These are phyloP conservation scores for Trifolium subterraneum DNA, from an alignment of 306 rosid genomes.

Conservation along the genomic window DNA sequence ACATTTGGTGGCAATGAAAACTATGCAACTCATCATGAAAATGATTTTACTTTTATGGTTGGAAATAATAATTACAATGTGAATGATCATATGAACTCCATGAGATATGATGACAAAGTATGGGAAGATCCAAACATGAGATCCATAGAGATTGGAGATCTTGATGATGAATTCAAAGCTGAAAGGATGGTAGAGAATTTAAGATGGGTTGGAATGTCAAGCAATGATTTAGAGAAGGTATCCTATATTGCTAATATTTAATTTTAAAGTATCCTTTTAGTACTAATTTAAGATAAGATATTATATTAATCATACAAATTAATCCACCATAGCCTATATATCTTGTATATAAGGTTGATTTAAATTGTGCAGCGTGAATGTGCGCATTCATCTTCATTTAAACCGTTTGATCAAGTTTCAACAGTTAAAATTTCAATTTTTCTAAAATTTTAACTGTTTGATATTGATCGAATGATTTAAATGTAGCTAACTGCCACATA, in stretches of 20 bases:
- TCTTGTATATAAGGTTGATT: not conserved
- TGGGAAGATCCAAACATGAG: slow-evolving; percentile 67
- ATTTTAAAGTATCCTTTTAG: not conserved
- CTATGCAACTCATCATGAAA: slow-evolving; percentile 43
- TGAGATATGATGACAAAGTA: slow-evolving; percentile 52
- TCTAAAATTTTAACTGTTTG: no score
- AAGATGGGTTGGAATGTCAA: slow-evolving; percentile 93
- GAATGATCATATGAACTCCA: slow-evolving; percentile 42
- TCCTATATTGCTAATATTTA: not conserved
- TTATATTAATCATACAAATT: not conserved
- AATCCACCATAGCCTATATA: not conserved
- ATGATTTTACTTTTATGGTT: slow-evolving; percentile 75
- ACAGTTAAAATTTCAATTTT: no score
- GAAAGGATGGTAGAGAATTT: slow-evolving; percentile 68
- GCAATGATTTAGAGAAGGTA: slow-evolving; percentile 72
- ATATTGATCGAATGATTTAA: no score
- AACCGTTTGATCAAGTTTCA: no score
- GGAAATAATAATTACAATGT: slow-evolving; percentile 47
- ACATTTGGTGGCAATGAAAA: slow-evolving; percentile 51
- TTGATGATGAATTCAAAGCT: slow-evolving; percentile 61
- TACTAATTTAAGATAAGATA: not conserved
- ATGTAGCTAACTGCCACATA: no score
- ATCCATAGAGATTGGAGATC: slow-evolving; percentile 62
- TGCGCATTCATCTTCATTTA: no score
- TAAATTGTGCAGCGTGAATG: no score